Evolutionary conservation across 2,329 filamentous ascomycete species (phyloP).

Genomic region (Colletotrichum musae): DNA sequence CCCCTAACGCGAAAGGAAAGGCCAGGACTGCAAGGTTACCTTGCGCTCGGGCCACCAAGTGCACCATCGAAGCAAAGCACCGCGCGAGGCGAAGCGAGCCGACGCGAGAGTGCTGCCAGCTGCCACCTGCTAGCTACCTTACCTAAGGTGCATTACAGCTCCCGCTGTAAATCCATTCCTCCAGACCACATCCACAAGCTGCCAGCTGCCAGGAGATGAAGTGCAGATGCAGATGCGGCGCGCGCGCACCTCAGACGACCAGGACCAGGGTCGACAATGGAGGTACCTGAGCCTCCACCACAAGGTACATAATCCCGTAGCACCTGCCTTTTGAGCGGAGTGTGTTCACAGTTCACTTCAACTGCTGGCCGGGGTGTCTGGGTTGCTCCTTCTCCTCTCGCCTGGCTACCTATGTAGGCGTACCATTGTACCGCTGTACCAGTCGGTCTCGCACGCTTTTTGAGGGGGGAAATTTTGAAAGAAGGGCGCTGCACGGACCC

Average conservation of each 20-base stretch:
- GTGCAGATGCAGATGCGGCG: slow-evolving; percentile 10
- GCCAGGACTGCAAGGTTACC: slow-evolving; percentile 34
- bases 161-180: too few relatives aligned
- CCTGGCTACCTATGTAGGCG: background rate
- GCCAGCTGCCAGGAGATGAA: slow-evolving; percentile 21
- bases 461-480: slow-evolving; percentile 11
- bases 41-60: slow-evolving; percentile 33
- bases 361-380: slow-evolving; percentile 6
- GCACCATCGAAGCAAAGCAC: slow-evolving; percentile 34
- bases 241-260: slow-evolving; percentile 25
- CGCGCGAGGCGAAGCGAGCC: slow-evolving; percentile 4
- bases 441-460: background rate
- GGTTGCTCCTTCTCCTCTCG: slow-evolving; percentile 12
- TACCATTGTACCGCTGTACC: background rate
- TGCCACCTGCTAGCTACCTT: slow-evolving; percentile 14
- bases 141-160: too few relatives aligned
- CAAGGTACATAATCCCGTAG: background rate
- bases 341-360: slow-evolving; percentile 26
- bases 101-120: slow-evolving; percentile 21
- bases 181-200: background rate
- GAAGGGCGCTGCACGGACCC: slow-evolving; percentile 31
- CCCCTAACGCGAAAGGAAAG: slow-evolving; percentile 40
- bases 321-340: slow-evolving; percentile 11
- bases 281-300: background rate
- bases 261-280: slow-evolving; percentile 16